Percentiles rank a stretch among this genome's conserved stretches.
phyloP scores from a whole-genome alignment of 352 stramenopile genomes.

The Pythium coloratum region DNA sequence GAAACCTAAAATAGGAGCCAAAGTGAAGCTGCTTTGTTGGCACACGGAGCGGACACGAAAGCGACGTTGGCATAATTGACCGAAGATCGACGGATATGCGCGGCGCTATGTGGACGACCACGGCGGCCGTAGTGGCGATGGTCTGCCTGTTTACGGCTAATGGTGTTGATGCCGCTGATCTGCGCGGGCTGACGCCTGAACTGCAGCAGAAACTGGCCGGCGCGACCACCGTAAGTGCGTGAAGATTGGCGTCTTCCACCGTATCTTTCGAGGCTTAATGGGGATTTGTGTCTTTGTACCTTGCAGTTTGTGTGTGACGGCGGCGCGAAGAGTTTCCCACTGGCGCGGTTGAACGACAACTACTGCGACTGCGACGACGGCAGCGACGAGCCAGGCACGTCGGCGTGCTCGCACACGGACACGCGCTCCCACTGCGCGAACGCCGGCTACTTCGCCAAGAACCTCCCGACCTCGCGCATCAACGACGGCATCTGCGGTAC shows the following conservation, averaged over 20 bases:
- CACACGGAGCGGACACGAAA: neutral
- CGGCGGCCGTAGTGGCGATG: neutral
- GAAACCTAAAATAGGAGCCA: neutral
- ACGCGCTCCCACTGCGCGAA: slow-evolving; percentile 75
- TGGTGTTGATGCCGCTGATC: slow-evolving; percentile 2
- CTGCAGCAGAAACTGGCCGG: slow-evolving; percentile 11
- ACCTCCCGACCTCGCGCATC: slow-evolving; percentile 63
- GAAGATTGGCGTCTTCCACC: neutral
- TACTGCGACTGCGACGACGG: slow-evolving; percentile 94
- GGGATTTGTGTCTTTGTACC: too few species aligned
- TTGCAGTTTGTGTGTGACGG: slow-evolving; percentile 67
- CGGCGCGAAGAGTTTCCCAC: slow-evolving; percentile 47
- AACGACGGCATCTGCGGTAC: slow-evolving; percentile 79
- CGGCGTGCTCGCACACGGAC: slow-evolving; percentile 72
- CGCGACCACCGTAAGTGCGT: slow-evolving; percentile 21
- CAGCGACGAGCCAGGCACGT: slow-evolving; percentile 86
- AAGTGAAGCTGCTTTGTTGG: slow-evolving; percentile 4
- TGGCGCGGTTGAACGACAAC: slow-evolving; percentile 89
- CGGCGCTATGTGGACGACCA: neutral
- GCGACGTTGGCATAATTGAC: neutral
- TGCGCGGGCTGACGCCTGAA: slow-evolving; percentile 26
- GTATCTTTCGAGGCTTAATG: neutral
- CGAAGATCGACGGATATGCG: neutral
- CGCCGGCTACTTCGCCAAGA: slow-evolving; percentile 62
- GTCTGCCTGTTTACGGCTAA: neutral